Base-by-base conservation (phyloP, 441 rosid genomes). In the Bocquillonia castaneifolia region DNA sequence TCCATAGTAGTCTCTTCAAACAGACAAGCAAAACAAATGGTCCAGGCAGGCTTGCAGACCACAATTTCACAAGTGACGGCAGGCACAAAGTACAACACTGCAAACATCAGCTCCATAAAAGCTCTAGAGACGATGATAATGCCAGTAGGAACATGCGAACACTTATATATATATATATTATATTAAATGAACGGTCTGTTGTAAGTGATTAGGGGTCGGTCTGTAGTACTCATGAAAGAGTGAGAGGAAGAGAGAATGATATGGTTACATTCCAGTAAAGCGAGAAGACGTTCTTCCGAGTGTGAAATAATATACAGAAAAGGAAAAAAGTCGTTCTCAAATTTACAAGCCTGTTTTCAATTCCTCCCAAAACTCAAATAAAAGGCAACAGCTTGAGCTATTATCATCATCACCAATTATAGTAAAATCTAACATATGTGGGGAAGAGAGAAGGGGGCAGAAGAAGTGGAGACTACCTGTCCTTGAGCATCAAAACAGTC, bases 261-360 rank as follows among this genome's bases (percentile, higher is more conserved):
- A 53, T 53, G 69, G 37, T 67, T 63, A 67, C 64, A 70, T 66
- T 54, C 68, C 51, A 59, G 36, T 72, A 36, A 54, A 34, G 65
- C 51, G 28, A 48, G 28, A 34, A 45, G 58, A 64, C 59, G 67
- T 63, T 71, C 66, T 71, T 68, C 59, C 48, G 64, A 66, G 55
- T 63, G 65, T 72, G n/a, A 75, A 76, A 74, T 72, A 74, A 81
- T 83, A 78, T 76, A 83, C 86, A 81, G 73, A 69, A 72, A 32
- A 68, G 64, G 29, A 62, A 67, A 70, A 77, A 65, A 70, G 78
- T 57, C 77, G 78, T 76, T 79, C 76, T 75, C 85, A 61, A 70
- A 86, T 84, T 81, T 88, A 88, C 96, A 85, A 68, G 86, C 82
- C 71, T 31, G 69, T 76, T 76, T 45, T 73, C n/a, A 77, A 73